Percentiles rank a stretch among this genome's conserved stretches.
Evolutionary conservation across 164 flowering plant genomes (phyloP).

Genomic region (Annona squamosa): DNA sequence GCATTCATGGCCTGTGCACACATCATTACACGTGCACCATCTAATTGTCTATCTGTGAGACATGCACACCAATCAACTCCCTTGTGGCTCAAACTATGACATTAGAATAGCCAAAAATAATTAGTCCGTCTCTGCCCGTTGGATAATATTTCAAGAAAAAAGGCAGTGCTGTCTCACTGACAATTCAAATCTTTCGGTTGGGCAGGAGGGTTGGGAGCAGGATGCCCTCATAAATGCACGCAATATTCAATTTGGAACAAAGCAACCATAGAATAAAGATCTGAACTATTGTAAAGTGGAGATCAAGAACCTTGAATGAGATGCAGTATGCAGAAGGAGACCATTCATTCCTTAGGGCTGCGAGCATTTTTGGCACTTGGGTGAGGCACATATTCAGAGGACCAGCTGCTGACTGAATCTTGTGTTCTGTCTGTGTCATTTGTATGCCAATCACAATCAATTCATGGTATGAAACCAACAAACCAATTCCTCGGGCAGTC

Average conservation of each 20-base stretch:
- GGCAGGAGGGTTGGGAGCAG: too few relatives aligned
- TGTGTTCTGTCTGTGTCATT: constrained; percentile 62
- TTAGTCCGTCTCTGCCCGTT: too few relatives aligned
- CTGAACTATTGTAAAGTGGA: not conserved
- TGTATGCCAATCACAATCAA: not conserved
- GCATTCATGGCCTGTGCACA: not conserved
- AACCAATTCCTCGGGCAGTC: not conserved
- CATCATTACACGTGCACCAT: not conserved
- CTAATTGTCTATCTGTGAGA: not conserved
- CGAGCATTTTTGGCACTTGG: constrained; percentile 90
- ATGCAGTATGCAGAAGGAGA: constrained; percentile 74
- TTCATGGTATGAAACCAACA: not conserved
- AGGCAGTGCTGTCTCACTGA: too few relatives aligned
- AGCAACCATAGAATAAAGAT: not conserved
- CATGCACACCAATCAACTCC: not conserved
- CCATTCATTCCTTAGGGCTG: constrained; percentile 70
- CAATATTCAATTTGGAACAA: not conserved
- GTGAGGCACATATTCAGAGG: constrained; percentile 81
- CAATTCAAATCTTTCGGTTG: not conserved
- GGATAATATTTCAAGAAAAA: too few relatives aligned
- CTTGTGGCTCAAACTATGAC: not conserved
- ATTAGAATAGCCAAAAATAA: too few relatives aligned
- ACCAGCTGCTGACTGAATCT: constrained; percentile 88
- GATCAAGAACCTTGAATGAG: constrained; percentile 67
- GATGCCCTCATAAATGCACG: not conserved